Percentiles rank a stretch among this genome's conserved stretches.
Evolutionary conservation across 2,329 filamentous ascomycete genomes (phyloP).

Genomic region (Colletotrichum sp.): DNA sequence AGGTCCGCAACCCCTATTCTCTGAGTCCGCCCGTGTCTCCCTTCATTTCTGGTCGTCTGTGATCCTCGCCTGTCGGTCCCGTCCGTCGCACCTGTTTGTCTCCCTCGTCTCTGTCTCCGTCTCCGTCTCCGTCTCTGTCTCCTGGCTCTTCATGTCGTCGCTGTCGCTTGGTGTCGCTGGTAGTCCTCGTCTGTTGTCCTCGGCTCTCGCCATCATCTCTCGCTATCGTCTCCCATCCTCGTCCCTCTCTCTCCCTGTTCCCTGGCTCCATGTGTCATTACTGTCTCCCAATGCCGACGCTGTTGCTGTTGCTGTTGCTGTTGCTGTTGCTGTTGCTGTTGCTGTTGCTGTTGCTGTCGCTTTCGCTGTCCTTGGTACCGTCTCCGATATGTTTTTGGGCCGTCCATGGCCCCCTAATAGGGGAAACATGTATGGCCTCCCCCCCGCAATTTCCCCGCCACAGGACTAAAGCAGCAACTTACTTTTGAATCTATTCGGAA

Average conservation of each 20-base stretch:
- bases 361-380: background rate
- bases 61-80: accelerated
- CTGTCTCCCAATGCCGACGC: background rate
- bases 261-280: background rate
- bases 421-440: background rate
- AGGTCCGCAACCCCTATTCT: background rate
- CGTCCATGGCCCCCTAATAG: background rate
- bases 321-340: background rate
- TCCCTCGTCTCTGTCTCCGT: background rate
- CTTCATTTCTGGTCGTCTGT: background rate
- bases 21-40: background rate
- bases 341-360: too few relatives aligned
- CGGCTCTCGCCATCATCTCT: too few relatives aligned
- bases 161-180: too few relatives aligned
- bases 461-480: background rate
- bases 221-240: background rate
- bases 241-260: background rate
- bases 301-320: too few relatives aligned
- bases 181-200: too few relatives aligned
- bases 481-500: background rate
- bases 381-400: background rate
- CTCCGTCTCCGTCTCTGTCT: too few relatives aligned
- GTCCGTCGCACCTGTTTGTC: background rate
- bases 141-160: too few relatives aligned
- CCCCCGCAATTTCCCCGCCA: too few relatives aligned